phyloP scores from a whole-genome alignment of 305 asterid species.

The Solanum chacoense region DNA sequence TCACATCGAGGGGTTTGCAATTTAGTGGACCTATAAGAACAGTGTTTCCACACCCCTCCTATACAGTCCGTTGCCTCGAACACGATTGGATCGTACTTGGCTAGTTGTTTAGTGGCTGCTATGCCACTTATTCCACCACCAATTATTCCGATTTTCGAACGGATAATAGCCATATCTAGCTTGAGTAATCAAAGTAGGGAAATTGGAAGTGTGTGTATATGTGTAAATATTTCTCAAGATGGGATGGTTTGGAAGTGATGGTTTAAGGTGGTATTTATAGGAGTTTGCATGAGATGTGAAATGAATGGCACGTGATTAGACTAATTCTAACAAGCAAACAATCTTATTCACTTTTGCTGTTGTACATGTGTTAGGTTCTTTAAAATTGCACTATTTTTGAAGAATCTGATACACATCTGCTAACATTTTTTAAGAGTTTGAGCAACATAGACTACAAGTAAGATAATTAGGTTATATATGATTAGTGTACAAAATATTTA shows the following conservation, averaged over 20 bases:
- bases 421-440: not conserved
- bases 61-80: slow-evolving; percentile 66
- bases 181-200: not conserved
- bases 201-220: not conserved
- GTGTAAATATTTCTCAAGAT: not conserved
- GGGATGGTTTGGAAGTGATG: slow-evolving; percentile 6
- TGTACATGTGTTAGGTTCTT: not conserved
- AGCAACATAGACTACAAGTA: not conserved
- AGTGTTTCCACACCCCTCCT: slow-evolving; percentile 92
- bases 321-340: slow-evolving; percentile 6
- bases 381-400: not conserved
- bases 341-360: not conserved
- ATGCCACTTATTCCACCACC: slow-evolving; percentile 88
- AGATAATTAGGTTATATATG: not conserved
- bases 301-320: slow-evolving; percentile 34
- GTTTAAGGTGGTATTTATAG: slow-evolving; percentile 31
- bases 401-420: not conserved
- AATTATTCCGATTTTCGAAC: slow-evolving; percentile 46
- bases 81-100: slow-evolving; percentile 49
- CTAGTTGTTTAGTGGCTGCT: slow-evolving; percentile 72
- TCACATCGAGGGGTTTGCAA: slow-evolving; percentile 88
- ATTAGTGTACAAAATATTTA: not conserved
- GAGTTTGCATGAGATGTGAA: slow-evolving; percentile 30
- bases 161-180: slow-evolving; percentile 17
- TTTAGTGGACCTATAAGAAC: slow-evolving; percentile 59